phyloP scores from a whole-genome alignment of 306 rosid species.

The Cyclanthera cordifolia region DNA sequence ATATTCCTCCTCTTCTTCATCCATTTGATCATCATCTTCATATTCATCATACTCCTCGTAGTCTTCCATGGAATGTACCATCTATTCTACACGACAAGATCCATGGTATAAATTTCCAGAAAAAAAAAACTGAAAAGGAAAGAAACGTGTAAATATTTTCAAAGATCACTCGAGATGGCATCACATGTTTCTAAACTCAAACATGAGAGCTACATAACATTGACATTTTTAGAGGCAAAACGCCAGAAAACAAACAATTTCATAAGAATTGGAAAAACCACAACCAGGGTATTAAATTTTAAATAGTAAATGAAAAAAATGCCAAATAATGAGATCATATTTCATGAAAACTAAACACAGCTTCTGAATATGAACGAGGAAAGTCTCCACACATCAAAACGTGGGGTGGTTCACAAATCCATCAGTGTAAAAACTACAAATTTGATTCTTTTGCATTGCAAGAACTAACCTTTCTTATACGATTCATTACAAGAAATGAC shows the following conservation, averaged over 20 bases:
- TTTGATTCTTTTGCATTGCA: neutral
- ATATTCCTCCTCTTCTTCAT: conserved; percentile 36
- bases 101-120: no score
- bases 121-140: neutral
- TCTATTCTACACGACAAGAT: neutral
- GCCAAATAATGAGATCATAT: neutral
- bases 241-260: no score
- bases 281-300: neutral
- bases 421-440: neutral
- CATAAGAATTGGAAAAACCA: no score
- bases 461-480: no score
- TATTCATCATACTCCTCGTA: conserved; percentile 28
- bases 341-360: neutral
- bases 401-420: neutral
- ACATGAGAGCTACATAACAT: neutral
- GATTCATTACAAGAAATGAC: neutral
- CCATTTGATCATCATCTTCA: conserved; percentile 34
- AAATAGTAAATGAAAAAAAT: neutral
- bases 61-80: conserved; percentile 10
- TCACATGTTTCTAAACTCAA: neutral
- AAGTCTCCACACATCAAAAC: neutral
- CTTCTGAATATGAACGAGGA: neutral
- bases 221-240: neutral
- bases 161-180: neutral
- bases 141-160: neutral